These are phyloP conservation scores for Arabidopsis arenosa DNA, from an alignment of 345 rosid species.

Conservation along the genomic window DNA sequence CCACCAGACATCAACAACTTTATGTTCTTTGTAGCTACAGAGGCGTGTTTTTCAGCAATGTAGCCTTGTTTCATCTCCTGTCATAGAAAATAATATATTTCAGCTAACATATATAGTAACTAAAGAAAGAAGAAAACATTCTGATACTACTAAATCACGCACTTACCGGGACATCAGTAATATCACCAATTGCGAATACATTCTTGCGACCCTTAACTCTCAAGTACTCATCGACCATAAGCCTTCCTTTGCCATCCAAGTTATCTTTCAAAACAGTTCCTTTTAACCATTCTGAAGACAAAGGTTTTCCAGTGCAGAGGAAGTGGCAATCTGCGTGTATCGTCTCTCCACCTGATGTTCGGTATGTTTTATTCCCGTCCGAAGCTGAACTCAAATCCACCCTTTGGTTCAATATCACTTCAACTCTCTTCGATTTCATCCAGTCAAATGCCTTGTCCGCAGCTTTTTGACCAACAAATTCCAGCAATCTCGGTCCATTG, in stretches of 20 bases:
- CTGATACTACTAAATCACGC: background rate
- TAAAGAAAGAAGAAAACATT: background rate
- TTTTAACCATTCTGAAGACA: slow-evolving; percentile 62
- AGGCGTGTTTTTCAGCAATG: slow-evolving; percentile 74
- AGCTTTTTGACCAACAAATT: slow-evolving; percentile 65
- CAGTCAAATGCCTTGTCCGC: slow-evolving; percentile 58
- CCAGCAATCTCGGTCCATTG: slow-evolving; percentile 66
- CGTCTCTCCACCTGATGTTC: slow-evolving; percentile 65
- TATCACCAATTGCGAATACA: slow-evolving; percentile 66
- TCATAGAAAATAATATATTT: background rate
- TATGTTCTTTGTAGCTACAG: slow-evolving; percentile 68
- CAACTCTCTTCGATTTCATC: slow-evolving; percentile 63
- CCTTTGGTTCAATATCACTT: slow-evolving; percentile 66
- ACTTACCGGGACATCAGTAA: slow-evolving; percentile 57
- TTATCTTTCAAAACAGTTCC: slow-evolving; percentile 56
- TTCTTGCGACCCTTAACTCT: slow-evolving; percentile 53
- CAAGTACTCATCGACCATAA: slow-evolving; percentile 61
- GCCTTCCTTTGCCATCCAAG: slow-evolving; percentile 58
- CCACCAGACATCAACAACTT: slow-evolving; percentile 67
- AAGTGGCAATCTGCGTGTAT: slow-evolving; percentile 66
- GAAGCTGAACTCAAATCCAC: slow-evolving; percentile 59
- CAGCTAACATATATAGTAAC: background rate
- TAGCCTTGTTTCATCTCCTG: slow-evolving; percentile 87
- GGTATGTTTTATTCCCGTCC: slow-evolving; percentile 53
- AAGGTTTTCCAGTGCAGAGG: slow-evolving; percentile 59